phyloP scores from a whole-genome alignment of 2,329 filamentous ascomycete genomes.

The Rutstroemia sp. region DNA sequence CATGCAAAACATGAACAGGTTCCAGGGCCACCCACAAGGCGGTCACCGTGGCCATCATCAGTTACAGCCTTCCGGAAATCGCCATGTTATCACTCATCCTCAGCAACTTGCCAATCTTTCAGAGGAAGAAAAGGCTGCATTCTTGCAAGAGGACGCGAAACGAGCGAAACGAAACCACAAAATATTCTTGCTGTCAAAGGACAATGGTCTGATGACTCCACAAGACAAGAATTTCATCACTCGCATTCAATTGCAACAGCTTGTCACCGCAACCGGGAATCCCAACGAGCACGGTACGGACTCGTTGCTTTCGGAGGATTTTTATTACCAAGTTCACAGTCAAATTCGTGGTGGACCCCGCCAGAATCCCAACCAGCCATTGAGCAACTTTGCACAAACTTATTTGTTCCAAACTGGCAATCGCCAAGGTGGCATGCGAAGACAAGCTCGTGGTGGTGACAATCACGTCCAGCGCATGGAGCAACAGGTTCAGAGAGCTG shows the following conservation, averaged over 20 bases:
- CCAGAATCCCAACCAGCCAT: slow-evolving; percentile 84
- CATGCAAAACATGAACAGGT: slow-evolving; percentile 69
- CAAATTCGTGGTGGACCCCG: slow-evolving; percentile 86
- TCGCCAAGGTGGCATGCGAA: slow-evolving; percentile 65
- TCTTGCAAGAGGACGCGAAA: slow-evolving; percentile 85
- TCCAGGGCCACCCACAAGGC: slow-evolving; percentile 40
- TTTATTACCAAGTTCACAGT: slow-evolving; percentile 96
- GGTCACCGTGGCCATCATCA: slow-evolving; percentile 29
- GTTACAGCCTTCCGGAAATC: slow-evolving; percentile 31
- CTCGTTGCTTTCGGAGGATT: slow-evolving; percentile 80
- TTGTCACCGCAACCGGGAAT: slow-evolving; percentile 87
- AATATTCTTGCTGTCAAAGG: slow-evolving; percentile 85
- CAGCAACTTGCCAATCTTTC: slow-evolving; percentile 70
- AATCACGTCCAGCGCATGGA: slow-evolving; percentile 99
- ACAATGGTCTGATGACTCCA: slow-evolving; percentile 96
- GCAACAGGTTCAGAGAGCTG: slow-evolving; percentile 93
- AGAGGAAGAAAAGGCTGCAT: slow-evolving; percentile 76
- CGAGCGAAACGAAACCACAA: slow-evolving; percentile 97
- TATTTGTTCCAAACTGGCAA: slow-evolving; percentile 94
- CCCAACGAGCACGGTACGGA: slow-evolving; percentile 74
- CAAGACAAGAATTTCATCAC: slow-evolving; percentile 99
- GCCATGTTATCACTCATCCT: slow-evolving; percentile 58
- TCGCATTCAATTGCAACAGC: slow-evolving; percentile 91
- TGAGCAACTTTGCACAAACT: slow-evolving; percentile 95
- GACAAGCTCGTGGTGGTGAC: slow-evolving; percentile 76